Evolutionary conservation across 192 early-diverging fungal genomes (phyloP), one percentile per base, ranked within the genome.

Genomic region (Geranomyces variabilis): DNA sequence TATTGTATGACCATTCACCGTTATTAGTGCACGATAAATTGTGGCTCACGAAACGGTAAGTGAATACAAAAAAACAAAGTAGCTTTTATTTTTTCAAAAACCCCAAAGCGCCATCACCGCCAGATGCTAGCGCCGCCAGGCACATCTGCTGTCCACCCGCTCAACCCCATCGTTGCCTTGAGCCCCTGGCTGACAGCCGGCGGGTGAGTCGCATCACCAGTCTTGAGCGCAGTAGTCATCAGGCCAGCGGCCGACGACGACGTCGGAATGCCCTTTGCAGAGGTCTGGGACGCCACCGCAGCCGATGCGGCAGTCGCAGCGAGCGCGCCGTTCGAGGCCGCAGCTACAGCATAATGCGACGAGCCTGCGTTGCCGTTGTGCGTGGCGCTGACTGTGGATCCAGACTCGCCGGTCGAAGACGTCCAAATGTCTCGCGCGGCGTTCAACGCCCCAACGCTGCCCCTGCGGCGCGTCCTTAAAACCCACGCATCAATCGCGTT

Each of bases 81-180:
- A n/a, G n/a, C n/a, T n/a, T n/a, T n/a, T n/a, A n/a, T n/a, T n/a
- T n/a, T n/a, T n/a, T n/a, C 36, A 41, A 41, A 41, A 41, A 41
- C n/a, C n/a, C n/a, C n/a, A 41, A 10, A 7, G 24, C 7, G 24
- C 9, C 9, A 53, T 67, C 57, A 70, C 7, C 57, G 55, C 68
- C 68, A 70, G 30, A 70, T 70, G 24, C 55, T 59, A 10, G 68
- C 68, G 14, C 68, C 68, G 43, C 68, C 68, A 8, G 68, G 68
- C 28, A 70, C 68, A 46, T 70, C 68, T 17, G 55, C 68, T 19
- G 68, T 70, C 68, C 68, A 70, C 30, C 68, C 68, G 44, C 58
- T 70, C 57, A 70, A 24, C 1, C 68, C 68, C 68, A 70, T 70
- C 33, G 68, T 70, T 19, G 68, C 68, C 28, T 60, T 57, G 14